Evolutionary conservation across 306 rosid species (phyloP), one percentile per base, ranked within the genome.

Genomic region (Herpetospermum pedunculosum): DNA sequence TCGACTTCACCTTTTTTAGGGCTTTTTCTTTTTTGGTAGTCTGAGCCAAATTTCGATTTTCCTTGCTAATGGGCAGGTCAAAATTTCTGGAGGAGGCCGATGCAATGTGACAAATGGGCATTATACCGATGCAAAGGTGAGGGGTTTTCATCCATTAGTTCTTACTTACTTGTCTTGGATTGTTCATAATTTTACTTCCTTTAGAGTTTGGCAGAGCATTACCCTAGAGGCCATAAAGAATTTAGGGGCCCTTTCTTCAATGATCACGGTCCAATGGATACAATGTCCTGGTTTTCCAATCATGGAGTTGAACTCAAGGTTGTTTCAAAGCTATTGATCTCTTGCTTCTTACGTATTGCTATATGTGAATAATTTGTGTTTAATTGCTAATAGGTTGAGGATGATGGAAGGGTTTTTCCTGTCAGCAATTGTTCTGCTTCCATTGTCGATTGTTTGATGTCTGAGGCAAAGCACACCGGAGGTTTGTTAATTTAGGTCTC

Each of bases 51-150:
- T n/a, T n/a, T n/a, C n/a, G n/a, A n/a, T n/a, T n/a, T n/a, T n/a
- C n/a, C n/a, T n/a, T n/a, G n/a, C n/a, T n/a, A n/a, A 8, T 74
- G 78, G 50, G 79, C 84, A 90, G 97, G 98, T 93, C 8, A 89
- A 86, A 83, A 76, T 93, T 81, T 93, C 98, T 32, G 97, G 97
- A 30, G 98, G 97, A 68, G 98, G 98, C 50, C 81, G 97, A 30
- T 93, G 98, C 84, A 93, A 93, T 76, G 98, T 93, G 80, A 93
- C 98, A 23, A 93, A 89, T 73, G 98, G 98, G 60, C 94, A 87
- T 76, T 87, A 78, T 77, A 54, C 70, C 76, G 96, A 93, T 75
- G 78, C 84, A 80, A 74, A 77, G 92, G 97, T 93, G 82, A 49
- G 59, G 34, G 15, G 11, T 40, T 23, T 48, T 70, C 53, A 29